Evolutionary conservation across 2,329 filamentous ascomycete species (phyloP), one percentile per base, ranked within the genome.

Genomic region (Fusarium oligoseptatum): DNA sequence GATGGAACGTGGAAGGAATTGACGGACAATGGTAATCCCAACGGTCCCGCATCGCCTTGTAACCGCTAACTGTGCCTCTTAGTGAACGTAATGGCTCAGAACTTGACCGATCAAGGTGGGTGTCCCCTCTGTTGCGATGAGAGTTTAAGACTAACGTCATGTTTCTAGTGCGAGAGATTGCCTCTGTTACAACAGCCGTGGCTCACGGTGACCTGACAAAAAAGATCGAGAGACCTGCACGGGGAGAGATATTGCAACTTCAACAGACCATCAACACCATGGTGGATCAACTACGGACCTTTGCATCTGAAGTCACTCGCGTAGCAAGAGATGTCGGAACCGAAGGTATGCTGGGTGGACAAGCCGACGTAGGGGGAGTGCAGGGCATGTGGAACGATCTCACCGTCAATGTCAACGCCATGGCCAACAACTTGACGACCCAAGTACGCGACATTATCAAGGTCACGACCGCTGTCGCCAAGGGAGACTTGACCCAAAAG

Each of bases 1-100:
- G 95, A 97, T 83, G 96, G 96, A 79, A 98, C 97, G 71, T 98
- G 96, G 96, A 97, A 98, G 81, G 96, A 98, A 85, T 87, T 98
- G 78, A 98, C 96, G 20, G 93, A 95, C 82, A 96, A 96, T 80
- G 91, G 91, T 92, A 67, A 50, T 48, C 37, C 41, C 52, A 62
- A n/a, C 15, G 7, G 50, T 32, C 45, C 12, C 56, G 29, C 27
- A 20, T 57, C 20, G 11, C 48, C 11, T 41, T 45, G n/a, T 20
- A 37, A n/a, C 14, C 57, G 56, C 74, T 80, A 60, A 71, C 62
- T 7, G 36, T 37, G n/a, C 29, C 12, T 24, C 9, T 14, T 72
- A 92, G 93, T 95, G 70, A 95, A 95, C 83, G 91, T 95, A 58
- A 95, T 95, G 93, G 93, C 93, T 55, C 93, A 94, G 79, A 95